Evolutionary conservation across 768 basidiomycete genomes (phyloP).

Genomic region (Suillus occidentalis): DNA sequence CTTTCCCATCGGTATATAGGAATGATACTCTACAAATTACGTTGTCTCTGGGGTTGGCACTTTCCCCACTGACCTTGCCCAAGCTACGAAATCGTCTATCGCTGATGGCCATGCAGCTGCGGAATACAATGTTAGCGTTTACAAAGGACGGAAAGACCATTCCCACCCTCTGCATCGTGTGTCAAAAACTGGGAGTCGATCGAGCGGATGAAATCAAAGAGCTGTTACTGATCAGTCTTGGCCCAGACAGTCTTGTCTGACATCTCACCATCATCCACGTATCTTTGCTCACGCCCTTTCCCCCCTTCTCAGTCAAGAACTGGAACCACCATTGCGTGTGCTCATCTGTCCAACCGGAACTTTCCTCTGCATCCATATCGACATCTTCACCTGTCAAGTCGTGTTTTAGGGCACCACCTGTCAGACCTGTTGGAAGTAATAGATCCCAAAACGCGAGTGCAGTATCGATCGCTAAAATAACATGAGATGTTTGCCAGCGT

Average conservation of each 20-base stretch:
- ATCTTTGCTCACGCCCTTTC: constrained; percentile 83
- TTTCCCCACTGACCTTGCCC: constrained; percentile 40
- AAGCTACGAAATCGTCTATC: constrained; percentile 82
- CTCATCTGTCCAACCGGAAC: constrained; percentile 60
- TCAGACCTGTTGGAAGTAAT: constrained; percentile 71
- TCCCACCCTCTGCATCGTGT: constrained; percentile 73
- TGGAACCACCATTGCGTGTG: constrained; percentile 77
- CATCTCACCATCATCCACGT: constrained; percentile 78
- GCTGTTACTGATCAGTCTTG: constrained; percentile 41
- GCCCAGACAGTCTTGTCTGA: constrained; percentile 7
- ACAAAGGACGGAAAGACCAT: constrained; percentile 14
- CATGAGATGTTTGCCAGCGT: too few relatives aligned
- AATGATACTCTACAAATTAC: not conserved
- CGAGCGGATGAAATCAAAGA: constrained; percentile 74
- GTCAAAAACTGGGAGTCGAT: constrained; percentile 71
- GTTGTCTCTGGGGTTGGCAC: not conserved
- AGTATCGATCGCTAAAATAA: constrained; percentile 55
- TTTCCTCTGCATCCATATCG: constrained; percentile 41
- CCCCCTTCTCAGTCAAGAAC: constrained; percentile 62
- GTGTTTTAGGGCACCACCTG: constrained; percentile 62
- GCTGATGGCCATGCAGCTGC: constrained; percentile 85
- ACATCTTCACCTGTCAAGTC: constrained; percentile 43
- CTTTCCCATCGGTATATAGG: constrained; percentile 1
- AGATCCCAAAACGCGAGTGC: constrained; percentile 78
- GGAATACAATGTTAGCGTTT: constrained; percentile 14